phyloP scores from a whole-genome alignment of 2,329 filamentous ascomycete species.

The Calonectria pseudoreteaudii region DNA sequence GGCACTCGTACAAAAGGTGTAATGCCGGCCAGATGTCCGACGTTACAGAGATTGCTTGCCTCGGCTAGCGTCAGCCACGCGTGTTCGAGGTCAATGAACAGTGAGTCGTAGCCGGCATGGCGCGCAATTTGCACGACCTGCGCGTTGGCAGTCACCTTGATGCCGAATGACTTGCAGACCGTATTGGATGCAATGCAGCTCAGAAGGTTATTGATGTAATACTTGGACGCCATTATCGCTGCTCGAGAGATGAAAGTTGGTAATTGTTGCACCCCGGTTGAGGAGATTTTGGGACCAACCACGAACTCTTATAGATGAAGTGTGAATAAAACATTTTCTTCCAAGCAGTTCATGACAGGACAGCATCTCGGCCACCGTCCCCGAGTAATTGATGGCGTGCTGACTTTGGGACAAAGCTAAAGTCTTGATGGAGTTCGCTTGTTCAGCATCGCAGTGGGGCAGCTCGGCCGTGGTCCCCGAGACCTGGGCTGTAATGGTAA shows the following conservation, averaged over 20 bases:
- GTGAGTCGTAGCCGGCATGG: constrained; percentile 47
- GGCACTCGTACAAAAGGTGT: constrained; percentile 49
- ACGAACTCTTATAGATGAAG: background rate
- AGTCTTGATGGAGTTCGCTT: background rate
- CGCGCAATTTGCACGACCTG: constrained; percentile 48
- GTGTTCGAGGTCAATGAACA: constrained; percentile 56
- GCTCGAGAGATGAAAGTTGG: background rate
- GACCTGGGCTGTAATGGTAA: too few relatives aligned
- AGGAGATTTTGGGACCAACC: background rate
- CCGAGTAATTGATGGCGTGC: background rate
- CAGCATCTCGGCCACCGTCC: background rate
- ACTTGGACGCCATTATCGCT: background rate
- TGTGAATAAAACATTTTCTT: background rate
- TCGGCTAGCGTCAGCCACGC: constrained; percentile 46
- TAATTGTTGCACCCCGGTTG: background rate
- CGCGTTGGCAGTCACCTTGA: constrained; percentile 43
- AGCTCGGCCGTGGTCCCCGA: background rate
- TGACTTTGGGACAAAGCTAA: background rate
- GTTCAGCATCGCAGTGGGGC: background rate
- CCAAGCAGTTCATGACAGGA: background rate
- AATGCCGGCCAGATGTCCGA: constrained; percentile 41
- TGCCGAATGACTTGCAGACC: constrained; percentile 41
- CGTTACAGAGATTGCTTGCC: constrained; percentile 44
- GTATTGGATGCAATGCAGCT: constrained; percentile 13
- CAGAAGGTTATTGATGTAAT: constrained; percentile 15